Evolutionary conservation across 2,329 filamentous ascomycete genomes (phyloP).

Genomic region (Saccharata proteae): DNA sequence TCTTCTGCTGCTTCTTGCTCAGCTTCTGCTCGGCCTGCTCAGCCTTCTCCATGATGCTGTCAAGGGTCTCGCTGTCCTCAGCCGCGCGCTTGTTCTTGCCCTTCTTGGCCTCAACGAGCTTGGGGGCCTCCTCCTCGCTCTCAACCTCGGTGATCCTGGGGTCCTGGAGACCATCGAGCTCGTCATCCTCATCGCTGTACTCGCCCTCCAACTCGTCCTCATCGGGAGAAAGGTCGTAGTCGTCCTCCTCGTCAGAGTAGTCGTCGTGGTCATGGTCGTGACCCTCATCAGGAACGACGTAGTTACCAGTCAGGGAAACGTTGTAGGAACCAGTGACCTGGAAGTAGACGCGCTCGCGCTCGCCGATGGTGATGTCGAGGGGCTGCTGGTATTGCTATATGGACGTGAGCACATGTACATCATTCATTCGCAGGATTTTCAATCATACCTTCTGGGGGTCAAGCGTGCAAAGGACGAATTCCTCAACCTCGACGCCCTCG

Average conservation of each 20-base stretch:
- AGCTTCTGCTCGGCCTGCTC: conserved; percentile 57
- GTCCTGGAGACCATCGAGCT: conserved; percentile 52
- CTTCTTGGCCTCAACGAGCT: conserved; percentile 33
- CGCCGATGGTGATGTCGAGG: conserved; percentile 80
- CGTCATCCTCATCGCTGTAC: conserved; percentile 36
- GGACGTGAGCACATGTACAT: too few species aligned
- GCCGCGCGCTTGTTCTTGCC: conserved; percentile 93
- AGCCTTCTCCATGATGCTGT: conserved; percentile 70
- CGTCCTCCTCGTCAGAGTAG: conserved; percentile 51
- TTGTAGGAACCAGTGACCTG: conserved; percentile 80
- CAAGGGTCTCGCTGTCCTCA: conserved; percentile 53
- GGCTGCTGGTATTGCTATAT: conserved; percentile 83
- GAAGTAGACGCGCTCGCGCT: conserved; percentile 87
- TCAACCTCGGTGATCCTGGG: conserved; percentile 78
- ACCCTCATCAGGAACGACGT: conserved; percentile 60
- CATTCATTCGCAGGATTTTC: conserved; percentile 16
- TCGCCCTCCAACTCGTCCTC: conserved; percentile 58
- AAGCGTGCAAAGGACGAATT: conserved; percentile 90
- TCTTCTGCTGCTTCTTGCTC: conserved; percentile 96
- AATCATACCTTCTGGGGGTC: conserved; percentile 74
- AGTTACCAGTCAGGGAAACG: conserved; percentile 91
- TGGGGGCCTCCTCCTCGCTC: conserved; percentile 50
- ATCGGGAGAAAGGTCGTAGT: conserved; percentile 72
- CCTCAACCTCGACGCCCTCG: conserved; percentile 54
- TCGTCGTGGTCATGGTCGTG: conserved; percentile 47